Evolutionary conservation across 1,284 basidiomycete species (phyloP), one percentile per base, ranked within the genome.

Genomic region (Cutaneotrichosporon mucoides): DNA sequence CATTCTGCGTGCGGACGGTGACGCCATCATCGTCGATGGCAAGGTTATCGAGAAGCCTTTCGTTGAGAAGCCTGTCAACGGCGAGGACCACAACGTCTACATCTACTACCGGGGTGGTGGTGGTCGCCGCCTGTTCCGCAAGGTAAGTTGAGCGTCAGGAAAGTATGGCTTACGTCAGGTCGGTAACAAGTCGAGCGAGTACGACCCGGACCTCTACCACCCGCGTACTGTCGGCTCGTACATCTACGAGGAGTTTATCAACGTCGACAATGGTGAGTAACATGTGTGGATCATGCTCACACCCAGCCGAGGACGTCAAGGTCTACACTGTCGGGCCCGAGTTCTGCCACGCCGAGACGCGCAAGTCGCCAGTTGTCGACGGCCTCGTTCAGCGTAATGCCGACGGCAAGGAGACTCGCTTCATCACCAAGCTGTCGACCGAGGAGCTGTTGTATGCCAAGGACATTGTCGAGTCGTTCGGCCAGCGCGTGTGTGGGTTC

Each of bases 81-180:
- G 96, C 3, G 96, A 99, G 76, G 93, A 99, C 76, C 96, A 99
- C 79, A 98, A 99, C 75, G 92, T 99, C 24, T 96, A 98, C 79
- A 98, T 99, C 65, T 99, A 99, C 79, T 96, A 95, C 76, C 84
- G 87, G 55, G 92, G 88, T 6, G 96, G 96, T n/a, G 91, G 92
- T 36, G 93, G 92, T 3, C 85, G 93, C 59, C 83, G 87, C 56
- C 81, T 92, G 38, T 99, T 99, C 81, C 84, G 96, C 73, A 99
- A 99, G 84, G 51, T 36, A 42, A 33, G 50, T 10, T 38, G 6
- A 24, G 2, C 24, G 24, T 24, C 24, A 3, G n/a, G n/a, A n/a
- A n/a, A 24, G 2, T 24, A 10, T 15, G n/a, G 38, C 50, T 52
- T 8, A 52, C 50, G 12, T 33, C 51, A 53, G 51, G 57, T 98